Base-by-base conservation (phyloP, 176 grass and related monocot species). In the Avena sativa region DNA sequence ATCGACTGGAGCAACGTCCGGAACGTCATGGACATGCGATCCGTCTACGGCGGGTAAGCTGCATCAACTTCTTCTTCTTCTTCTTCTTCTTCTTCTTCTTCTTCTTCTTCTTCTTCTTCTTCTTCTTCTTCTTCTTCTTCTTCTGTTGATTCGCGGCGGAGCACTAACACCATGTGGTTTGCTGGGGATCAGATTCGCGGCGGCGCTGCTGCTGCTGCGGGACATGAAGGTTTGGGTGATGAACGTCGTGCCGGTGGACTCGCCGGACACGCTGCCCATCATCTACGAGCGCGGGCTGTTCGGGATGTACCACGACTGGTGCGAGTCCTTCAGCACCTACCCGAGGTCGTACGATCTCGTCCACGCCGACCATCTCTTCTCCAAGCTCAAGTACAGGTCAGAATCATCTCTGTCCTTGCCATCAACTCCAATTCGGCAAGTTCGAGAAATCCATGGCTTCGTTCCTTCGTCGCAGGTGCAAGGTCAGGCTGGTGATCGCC, bases 1-100 rank as follows among this genome's bases (percentile, higher is more conserved):
- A 91, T 98, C 68, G 66, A 95, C 62, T 98, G 96, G 96, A 85
- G 83, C 44, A 80, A 66, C 38, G 87, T 98, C 55, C 79, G 93
- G 92, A 98, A 98, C 81, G 85, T 92, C 87, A 98, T 95, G 92
- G 96, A 98, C 88, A 98, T 95, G 96, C 86, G 96, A 67, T 88
- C 90, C 59, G 87, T 95, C 71, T 94, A 98, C 63, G 96, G 96
- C 75, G 96, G 96, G 95, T 95, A 91, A 71, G 84, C 14, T 12
- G 50, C 26, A 9, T 6, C 30, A 11, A 9, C 56, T 6, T 56
- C 61, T 6, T 56, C 61, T 0, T 21, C 19, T 2, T 43, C 50
- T 28, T 65, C 57, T 6, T 56, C 61, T 6, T 56, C 61, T 0
- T 21, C 19, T 2, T 43, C 14, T 47, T 52, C 43, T 11, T 44